Conservation (phyloP, 192 early-diverging fungal species). For the Coemansia sp. region DNA sequence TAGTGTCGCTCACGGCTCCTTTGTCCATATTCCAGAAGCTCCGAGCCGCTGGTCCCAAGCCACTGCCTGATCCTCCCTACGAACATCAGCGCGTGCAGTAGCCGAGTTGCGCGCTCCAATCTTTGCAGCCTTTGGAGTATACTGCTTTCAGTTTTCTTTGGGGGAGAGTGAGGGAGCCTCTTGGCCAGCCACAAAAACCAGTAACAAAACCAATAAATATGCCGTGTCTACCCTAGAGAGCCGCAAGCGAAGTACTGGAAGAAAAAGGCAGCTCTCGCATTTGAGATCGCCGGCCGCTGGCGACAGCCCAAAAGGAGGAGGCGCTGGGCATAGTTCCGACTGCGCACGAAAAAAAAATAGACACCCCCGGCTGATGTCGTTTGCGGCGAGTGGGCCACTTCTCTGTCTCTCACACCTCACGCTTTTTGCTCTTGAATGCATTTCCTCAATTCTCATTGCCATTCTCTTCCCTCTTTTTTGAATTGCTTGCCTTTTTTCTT, state of each 20-base stretch:
- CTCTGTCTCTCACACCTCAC: neutral
- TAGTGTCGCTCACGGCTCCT: neutral
- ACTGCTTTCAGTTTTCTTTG: neutral
- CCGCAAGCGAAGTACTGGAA: neutral
- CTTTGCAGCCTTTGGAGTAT: neutral
- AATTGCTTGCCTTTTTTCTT: neutral
- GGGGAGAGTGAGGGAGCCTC: neutral
- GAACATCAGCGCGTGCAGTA: neutral
- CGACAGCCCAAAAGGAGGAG: neutral
- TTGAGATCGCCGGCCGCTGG: neutral
- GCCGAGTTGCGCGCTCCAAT: neutral
- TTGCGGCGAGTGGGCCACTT: neutral
- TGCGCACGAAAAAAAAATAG: neutral
- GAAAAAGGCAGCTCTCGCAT: neutral
- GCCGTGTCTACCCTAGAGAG: neutral
- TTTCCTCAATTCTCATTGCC: neutral
- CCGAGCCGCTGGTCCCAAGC: constrained; percentile 1
- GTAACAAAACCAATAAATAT: neutral
- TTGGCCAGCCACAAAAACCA: neutral
- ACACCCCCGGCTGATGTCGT: neutral
- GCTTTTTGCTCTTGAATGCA: neutral
- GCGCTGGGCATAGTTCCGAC: neutral
- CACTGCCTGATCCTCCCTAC: neutral
- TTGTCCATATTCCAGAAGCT: neutral
- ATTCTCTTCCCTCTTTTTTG: neutral